Conservation (phyloP, 1,284 basidiomycete genomes). For the Austroboletus novae-zelandiae region DNA sequence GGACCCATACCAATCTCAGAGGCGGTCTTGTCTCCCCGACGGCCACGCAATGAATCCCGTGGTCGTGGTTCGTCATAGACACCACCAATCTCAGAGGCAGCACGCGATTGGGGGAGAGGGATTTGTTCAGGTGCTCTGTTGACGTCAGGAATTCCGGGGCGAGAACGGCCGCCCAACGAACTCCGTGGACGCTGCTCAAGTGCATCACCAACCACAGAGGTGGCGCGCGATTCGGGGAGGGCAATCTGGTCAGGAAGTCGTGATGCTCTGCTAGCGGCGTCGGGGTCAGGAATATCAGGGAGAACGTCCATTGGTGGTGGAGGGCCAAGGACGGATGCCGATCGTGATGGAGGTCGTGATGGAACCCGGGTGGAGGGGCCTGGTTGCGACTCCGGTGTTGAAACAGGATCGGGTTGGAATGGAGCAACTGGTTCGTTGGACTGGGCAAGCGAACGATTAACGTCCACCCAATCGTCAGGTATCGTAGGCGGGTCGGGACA, state of each 20-base stretch:
- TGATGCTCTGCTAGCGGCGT: conserved; percentile 3
- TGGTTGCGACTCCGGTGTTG: conserved; percentile 4
- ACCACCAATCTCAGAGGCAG: no score
- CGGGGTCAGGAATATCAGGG: conserved; percentile 17
- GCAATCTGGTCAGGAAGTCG: conserved; percentile 20
- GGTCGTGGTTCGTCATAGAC: no score
- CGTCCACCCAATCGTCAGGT: conserved; percentile 33
- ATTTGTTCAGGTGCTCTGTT: no score
- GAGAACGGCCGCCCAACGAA: conserved; percentile 7
- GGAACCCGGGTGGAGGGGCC: not conserved
- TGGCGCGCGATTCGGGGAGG: conserved; percentile 31
- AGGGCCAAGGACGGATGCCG: conserved; percentile 14
- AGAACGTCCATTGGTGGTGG: conserved; percentile 9
- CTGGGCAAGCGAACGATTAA: conserved; percentile 11
- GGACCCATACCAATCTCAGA: conserved; percentile 25
- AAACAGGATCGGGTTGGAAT: conserved; percentile 6
- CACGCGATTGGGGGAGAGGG: no score
- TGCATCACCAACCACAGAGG: conserved; percentile 28
- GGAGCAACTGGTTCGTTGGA: conserved; percentile 6
- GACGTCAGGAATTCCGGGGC: not conserved
- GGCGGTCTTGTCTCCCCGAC: conserved; percentile 12
- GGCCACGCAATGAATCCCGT: no score
- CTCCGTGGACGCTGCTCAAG: conserved; percentile 24
- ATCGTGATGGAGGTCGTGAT: conserved; percentile 15
- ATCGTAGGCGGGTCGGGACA: conserved; percentile 15